These are phyloP conservation scores for Chrysanthemum lavandulifolium DNA, from an alignment of 129 eudicot species.

Conservation along the genomic window DNA sequence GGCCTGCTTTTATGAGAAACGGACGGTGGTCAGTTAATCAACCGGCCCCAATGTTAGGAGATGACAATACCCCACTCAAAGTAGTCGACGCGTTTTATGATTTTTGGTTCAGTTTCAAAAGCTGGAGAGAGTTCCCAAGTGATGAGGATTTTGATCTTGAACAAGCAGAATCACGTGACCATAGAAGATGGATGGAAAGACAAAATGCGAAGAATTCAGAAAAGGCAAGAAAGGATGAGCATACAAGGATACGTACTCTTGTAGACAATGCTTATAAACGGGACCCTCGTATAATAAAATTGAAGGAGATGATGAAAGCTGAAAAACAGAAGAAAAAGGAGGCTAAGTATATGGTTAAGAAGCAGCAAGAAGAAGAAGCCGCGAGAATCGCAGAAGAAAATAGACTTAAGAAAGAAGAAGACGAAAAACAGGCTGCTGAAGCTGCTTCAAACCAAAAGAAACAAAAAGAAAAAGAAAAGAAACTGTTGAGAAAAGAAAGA, in stretches of 20 bases:
- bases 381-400: slow-evolving; percentile 73
- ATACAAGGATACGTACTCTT: slow-evolving; percentile 64
- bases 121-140: slow-evolving; percentile 96
- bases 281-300: slow-evolving; percentile 72
- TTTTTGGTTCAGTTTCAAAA: slow-evolving; percentile 86
- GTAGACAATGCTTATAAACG: slow-evolving; percentile 86
- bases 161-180: slow-evolving; percentile 98
- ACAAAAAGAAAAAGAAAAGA: slow-evolving; percentile 80
- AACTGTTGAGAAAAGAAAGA: slow-evolving; percentile 76
- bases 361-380: slow-evolving; percentile 83
- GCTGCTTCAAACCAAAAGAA: slow-evolving; percentile 75
- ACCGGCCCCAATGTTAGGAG: slow-evolving; percentile 76
- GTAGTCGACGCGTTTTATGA: slow-evolving; percentile 78
- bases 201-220: slow-evolving; percentile 87
- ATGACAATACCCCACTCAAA: slow-evolving; percentile 55
- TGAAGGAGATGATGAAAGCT: slow-evolving; percentile 70
- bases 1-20: slow-evolving; percentile 91
- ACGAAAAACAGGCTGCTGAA: slow-evolving; percentile 73
- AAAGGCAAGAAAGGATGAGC: slow-evolving; percentile 91
- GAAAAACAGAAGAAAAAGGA: slow-evolving; percentile 90
- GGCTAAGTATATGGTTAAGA: slow-evolving; percentile 71
- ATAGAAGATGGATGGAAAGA: slow-evolving; percentile 98
- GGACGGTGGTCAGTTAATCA: slow-evolving; percentile 93
- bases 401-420: slow-evolving; percentile 69
- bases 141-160: slow-evolving; percentile 94